phyloP scores from a whole-genome alignment of 2,329 filamentous ascomycete genomes.

The Teratosphaeria epicoccoides region DNA sequence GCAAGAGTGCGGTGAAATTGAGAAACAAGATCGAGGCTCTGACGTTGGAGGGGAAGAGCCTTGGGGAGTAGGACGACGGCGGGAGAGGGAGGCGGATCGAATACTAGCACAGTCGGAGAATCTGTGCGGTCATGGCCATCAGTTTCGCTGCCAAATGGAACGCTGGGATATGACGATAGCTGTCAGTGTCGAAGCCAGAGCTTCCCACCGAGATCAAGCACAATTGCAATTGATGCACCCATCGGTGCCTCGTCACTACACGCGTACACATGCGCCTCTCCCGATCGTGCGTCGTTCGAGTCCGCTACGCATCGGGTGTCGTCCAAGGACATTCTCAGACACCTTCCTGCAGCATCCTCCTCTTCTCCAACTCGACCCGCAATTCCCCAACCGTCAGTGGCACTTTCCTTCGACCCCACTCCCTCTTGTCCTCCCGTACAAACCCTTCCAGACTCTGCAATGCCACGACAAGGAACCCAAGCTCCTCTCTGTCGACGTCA shows the following conservation, averaged over 20 bases:
- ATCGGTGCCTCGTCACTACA: no score
- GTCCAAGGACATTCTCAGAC: slow-evolving; percentile 2
- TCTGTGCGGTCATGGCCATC: no score
- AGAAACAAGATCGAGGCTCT: neutral
- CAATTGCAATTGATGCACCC: no score
- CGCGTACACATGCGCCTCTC: no score
- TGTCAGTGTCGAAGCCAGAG: no score
- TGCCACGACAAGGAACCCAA: slow-evolving; percentile 83
- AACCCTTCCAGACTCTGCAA: slow-evolving; percentile 70
- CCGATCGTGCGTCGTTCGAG: no score
- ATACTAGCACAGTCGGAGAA: no score
- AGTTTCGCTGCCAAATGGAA: no score
- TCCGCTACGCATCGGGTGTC: no score
- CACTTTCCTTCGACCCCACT: slow-evolving; percentile 42
- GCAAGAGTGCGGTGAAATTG: neutral
- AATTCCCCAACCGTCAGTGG: slow-evolving; percentile 50
- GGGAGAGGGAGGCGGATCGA: no score
- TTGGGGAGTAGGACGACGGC: neutral
- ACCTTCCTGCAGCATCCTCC: slow-evolving; percentile 30
- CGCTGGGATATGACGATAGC: no score
- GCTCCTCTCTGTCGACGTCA: slow-evolving; percentile 85
- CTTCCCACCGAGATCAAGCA: no score
- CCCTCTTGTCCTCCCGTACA: slow-evolving; percentile 48
- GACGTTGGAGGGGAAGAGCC: neutral
- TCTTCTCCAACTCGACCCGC: slow-evolving; percentile 48